A percentile compares a stretch with the other conserved stretches of the same genome.
These are phyloP conservation scores for Globomyces sp. DNA, from an alignment of 371 early-diverging fungal genomes.

Conservation along the genomic window DNA sequence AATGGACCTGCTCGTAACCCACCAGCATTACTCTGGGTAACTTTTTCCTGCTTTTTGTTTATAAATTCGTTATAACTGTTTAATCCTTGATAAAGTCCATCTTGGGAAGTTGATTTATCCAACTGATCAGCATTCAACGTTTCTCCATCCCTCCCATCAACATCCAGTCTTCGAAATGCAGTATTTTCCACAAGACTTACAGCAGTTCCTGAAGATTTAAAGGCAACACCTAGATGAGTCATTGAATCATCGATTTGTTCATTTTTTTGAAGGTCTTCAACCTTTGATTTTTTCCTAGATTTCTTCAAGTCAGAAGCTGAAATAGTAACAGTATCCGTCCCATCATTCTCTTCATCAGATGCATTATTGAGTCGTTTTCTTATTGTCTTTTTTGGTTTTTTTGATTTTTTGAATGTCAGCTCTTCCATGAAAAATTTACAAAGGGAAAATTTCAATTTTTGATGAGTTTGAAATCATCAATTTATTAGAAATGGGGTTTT, in stretches of 20 bases:
- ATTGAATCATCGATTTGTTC: conserved; percentile 4
- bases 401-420: conserved; percentile 3
- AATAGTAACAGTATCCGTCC: not conserved
- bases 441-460: no score
- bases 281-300: not conserved
- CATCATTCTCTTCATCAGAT: conserved; percentile 2
- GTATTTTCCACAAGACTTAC: conserved; percentile 41
- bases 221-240: conserved; percentile 24
- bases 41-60: conserved; percentile 55
- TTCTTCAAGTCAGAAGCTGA: conserved; percentile 8
- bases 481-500: no score
- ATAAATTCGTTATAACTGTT: conserved; percentile 63
- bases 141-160: conserved; percentile 57
- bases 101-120: conserved; percentile 28
- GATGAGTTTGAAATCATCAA: no score
- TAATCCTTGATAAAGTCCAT: conserved; percentile 60
- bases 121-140: conserved; percentile 40
- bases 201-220: conserved; percentile 40
- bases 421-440: not conserved
- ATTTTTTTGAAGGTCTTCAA: not conserved
- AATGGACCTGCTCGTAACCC: conserved; percentile 77
- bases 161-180: conserved; percentile 50
- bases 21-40: conserved; percentile 45
- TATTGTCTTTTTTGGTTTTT: not conserved
- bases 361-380: not conserved